These are phyloP conservation scores for Amborella trichopoda DNA, from an alignment of 164 flowering plant genomes.

Conservation along the genomic window DNA sequence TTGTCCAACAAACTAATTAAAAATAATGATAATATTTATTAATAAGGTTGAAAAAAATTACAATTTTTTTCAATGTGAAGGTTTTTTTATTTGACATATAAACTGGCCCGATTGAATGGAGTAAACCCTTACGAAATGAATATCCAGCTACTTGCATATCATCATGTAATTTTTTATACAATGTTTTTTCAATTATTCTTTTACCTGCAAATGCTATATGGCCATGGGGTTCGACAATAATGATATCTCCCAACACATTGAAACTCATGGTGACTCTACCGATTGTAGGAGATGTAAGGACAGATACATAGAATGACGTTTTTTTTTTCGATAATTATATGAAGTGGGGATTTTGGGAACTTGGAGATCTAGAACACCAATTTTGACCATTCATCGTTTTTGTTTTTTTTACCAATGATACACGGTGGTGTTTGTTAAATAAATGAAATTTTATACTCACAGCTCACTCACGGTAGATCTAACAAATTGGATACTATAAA, in stretches of 20 bases:
- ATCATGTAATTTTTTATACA: background rate
- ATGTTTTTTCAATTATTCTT: background rate
- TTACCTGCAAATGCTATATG: background rate
- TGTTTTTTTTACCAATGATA: no score
- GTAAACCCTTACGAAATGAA: background rate
- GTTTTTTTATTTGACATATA: no score
- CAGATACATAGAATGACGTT: background rate
- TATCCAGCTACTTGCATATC: background rate
- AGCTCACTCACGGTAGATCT: no score
- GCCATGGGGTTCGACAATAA: slow-evolving; percentile 2
- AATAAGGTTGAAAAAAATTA: no score
- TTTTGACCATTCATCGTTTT: no score
- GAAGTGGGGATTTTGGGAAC: no score
- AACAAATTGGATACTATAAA: no score
- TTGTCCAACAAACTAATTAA: background rate
- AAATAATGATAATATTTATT: background rate
- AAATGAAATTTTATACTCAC: no score
- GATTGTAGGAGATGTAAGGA: slow-evolving; percentile 1
- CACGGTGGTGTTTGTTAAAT: no score
- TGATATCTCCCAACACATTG: slow-evolving; percentile 1
- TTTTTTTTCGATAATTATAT: background rate
- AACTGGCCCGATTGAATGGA: background rate
- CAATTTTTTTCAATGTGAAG: no score
- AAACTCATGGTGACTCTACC: background rate
- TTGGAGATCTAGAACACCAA: no score